These are phyloP conservation scores for Anisodus acutangulus DNA, from an alignment of 257 asterid species.

Conservation along the genomic window DNA sequence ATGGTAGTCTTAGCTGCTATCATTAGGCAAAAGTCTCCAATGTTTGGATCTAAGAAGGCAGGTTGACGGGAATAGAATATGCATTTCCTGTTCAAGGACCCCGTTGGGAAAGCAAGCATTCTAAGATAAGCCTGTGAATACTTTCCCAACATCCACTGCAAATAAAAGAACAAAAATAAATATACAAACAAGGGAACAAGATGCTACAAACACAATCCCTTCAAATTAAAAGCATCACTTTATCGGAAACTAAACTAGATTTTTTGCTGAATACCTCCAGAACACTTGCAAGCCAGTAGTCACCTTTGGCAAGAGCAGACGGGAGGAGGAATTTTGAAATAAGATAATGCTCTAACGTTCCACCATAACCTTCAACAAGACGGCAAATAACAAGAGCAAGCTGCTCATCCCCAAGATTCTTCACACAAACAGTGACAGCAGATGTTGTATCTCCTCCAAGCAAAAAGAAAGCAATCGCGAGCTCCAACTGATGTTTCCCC, in stretches of 20 bases:
- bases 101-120: slow-evolving; percentile 68
- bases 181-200: slow-evolving; percentile 31
- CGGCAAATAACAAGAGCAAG: slow-evolving; percentile 95
- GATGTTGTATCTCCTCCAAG: slow-evolving; percentile 97
- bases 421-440: slow-evolving; percentile 90
- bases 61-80: slow-evolving; percentile 56
- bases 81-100: slow-evolving; percentile 48
- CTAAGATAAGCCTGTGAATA: slow-evolving; percentile 61
- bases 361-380: slow-evolving; percentile 86
- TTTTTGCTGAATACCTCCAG: slow-evolving; percentile 67
- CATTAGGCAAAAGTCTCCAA: slow-evolving; percentile 87
- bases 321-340: slow-evolving; percentile 82
- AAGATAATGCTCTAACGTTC: slow-evolving; percentile 68
- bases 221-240: slow-evolving; percentile 20
- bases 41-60: slow-evolving; percentile 81
- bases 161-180: slow-evolving; percentile 39
- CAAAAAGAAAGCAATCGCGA: slow-evolving; percentile 94
- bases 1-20: slow-evolving; percentile 77
- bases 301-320: slow-evolving; percentile 73
- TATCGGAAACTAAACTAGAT: slow-evolving; percentile 7
- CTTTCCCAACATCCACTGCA: slow-evolving; percentile 89
- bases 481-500: slow-evolving; percentile 98
- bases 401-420: slow-evolving; percentile 95
- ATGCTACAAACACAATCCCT: slow-evolving; percentile 33
- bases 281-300: slow-evolving; percentile 84